Base-by-base conservation (phyloP, 108 stramenopile species). In the Schizochytrium sp. region DNA sequence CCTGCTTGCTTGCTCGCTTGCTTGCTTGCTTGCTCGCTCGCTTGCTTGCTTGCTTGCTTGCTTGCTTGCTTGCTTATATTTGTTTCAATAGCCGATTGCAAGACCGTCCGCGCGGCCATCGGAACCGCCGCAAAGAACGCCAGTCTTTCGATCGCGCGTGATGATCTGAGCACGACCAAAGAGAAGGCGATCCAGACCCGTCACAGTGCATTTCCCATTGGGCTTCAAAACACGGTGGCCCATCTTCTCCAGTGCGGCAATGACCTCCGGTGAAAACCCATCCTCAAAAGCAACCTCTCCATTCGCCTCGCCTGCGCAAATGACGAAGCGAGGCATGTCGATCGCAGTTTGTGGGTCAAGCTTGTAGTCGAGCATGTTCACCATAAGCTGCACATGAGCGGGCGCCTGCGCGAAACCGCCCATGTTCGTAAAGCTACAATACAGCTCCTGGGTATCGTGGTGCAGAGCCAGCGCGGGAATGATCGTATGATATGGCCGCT, bases 391-490 rank as follows among this genome's bases (percentile, higher is more conserved):
- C 89, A 98, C 60, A 90, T 99, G 98, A 18, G 97, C 98, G 91
- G 97, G 97, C 0, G 98, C 97, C 91, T 99, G 98, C 97, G 98
- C 98, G 91, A 96, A 97, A 18, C 97, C 97, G 28, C 98, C 98
- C 98, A 99, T 99, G 89, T 97, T 97, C 25, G 87, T 58, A 87
- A 58, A 57, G 4, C 96, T 95, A 6, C 97, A 96, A 89, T 93
- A 97, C 8, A 98, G 91, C 21, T 96, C 95, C 57, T 95, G 94
- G 6, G 95, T 95, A 47, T 95, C 96, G 5, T 92, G 92, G 72
- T 93, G 90, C 44, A 97, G 97, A 19, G 96, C 89, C 89, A 99
- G 94, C 18, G 91, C 96, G 28, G 98, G 98, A 72, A 99, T 98
- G 63, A 99, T 99, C 5, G 98, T 99, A 89, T 99, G 98, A 93